A percentile compares a stretch with the other conserved stretches of the same genome.
Conservation (phyloP, 176 grass and related monocot genomes). For the Aegilops speltoides region DNA sequence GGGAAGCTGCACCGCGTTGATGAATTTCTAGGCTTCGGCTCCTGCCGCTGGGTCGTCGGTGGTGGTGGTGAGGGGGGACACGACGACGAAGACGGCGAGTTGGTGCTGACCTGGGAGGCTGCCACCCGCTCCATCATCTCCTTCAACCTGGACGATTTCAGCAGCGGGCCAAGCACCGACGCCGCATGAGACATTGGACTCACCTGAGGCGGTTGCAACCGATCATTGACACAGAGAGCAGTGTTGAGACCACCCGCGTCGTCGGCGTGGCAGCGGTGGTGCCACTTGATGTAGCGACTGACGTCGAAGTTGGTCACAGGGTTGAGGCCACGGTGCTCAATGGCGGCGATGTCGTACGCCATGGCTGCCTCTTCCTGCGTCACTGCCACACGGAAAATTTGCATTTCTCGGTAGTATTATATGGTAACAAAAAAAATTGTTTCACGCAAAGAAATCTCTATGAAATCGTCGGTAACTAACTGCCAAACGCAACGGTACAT, state of each 20-base stretch:
- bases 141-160: too few species aligned
- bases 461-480: not conserved
- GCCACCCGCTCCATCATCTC: too few species aligned
- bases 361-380: conserved; percentile 80
- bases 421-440: not conserved
- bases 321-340: conserved; percentile 69
- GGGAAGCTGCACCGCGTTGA: too few species aligned
- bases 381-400: conserved; percentile 15
- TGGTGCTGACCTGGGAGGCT: not conserved
- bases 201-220: not conserved
- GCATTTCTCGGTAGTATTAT: too few species aligned
- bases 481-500: not conserved
- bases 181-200: not conserved
- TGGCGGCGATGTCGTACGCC: conserved; percentile 80
- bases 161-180: too few species aligned
- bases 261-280: too few species aligned
- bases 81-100: not conserved
- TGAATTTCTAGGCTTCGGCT: too few species aligned
- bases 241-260: too few species aligned
- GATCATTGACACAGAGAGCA: not conserved
- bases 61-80: not conserved
- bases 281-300: conserved; percentile 45
- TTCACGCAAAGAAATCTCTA: not conserved
- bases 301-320: conserved; percentile 79
- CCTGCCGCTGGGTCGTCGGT: too few species aligned